These are phyloP conservation scores for Sporothrix dimorphospora DNA, from an alignment of 2,329 filamentous ascomycete genomes.

Conservation along the genomic window DNA sequence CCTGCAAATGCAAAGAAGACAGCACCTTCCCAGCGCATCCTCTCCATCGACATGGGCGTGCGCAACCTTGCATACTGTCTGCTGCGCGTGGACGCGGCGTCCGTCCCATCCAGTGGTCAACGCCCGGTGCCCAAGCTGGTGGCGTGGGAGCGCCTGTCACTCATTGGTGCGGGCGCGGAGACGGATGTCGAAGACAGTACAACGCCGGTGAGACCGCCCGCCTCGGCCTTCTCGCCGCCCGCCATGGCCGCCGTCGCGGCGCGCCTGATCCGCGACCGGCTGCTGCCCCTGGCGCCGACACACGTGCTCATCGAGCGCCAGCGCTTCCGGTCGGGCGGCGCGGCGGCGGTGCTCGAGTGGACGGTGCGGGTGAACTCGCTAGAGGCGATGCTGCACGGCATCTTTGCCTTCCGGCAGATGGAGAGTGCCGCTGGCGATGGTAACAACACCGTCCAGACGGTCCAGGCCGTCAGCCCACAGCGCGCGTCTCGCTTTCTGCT, in stretches of 20 bases:
- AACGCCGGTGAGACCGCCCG: neutral
- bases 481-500: conserved; percentile 58
- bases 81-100: conserved; percentile 40
- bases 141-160: conserved; percentile 36
- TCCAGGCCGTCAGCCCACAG: conserved; percentile 55
- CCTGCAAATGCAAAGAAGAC: conserved; percentile 37
- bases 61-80: conserved; percentile 78
- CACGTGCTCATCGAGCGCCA: conserved; percentile 70
- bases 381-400: conserved; percentile 78
- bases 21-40: conserved; percentile 50
- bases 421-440: conserved; percentile 33
- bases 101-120: too few relatives aligned
- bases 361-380: conserved; percentile 80
- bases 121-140: conserved; percentile 32
- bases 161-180: conserved; percentile 31
- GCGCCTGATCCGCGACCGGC: conserved; percentile 41
- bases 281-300: conserved; percentile 60
- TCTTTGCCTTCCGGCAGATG: conserved; percentile 59
- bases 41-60: conserved; percentile 86
- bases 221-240: conserved; percentile 40
- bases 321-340: conserved; percentile 65
- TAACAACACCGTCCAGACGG: conserved; percentile 31
- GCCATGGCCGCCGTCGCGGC: conserved; percentile 43
- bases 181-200: neutral
- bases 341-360: conserved; percentile 74